Evolutionary conservation across 1,284 basidiomycete genomes (phyloP).

Genomic region (Pseudozyma sp.): DNA sequence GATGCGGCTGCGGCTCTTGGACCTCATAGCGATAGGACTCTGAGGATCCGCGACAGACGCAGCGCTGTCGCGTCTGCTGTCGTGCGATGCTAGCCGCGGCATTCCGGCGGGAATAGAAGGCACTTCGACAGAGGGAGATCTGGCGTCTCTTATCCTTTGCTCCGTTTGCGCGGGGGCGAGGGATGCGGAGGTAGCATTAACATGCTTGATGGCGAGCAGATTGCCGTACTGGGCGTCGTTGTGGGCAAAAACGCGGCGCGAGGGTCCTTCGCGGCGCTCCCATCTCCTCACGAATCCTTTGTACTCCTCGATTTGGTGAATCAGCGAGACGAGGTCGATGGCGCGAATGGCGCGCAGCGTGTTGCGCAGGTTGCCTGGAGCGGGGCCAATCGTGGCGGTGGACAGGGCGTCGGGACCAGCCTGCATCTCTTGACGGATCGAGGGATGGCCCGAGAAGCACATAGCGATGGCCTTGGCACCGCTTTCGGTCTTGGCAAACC

Average conservation of each 20-base stretch:
- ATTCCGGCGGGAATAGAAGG: slow-evolving; percentile 50
- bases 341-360: slow-evolving; percentile 55
- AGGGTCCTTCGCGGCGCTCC: slow-evolving; percentile 59
- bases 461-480: slow-evolving; percentile 52
- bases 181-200: slow-evolving; percentile 2
- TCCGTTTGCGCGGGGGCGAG: slow-evolving; percentile 12
- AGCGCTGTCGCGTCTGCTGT: slow-evolving; percentile 31
- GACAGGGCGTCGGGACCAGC: slow-evolving; percentile 19
- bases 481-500: slow-evolving; percentile 51
- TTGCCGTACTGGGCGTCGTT: slow-evolving; percentile 67
- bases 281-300: slow-evolving; percentile 59
- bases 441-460: slow-evolving; percentile 46
- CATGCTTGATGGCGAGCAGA: slow-evolving; percentile 57
- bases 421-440: slow-evolving; percentile 40
- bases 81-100: slow-evolving; percentile 41
- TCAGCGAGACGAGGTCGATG: slow-evolving; percentile 57
- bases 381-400: slow-evolving; percentile 38
- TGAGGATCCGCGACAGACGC: slow-evolving; percentile 21
- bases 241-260: slow-evolving; percentile 63
- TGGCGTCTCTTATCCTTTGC: slow-evolving; percentile 27
- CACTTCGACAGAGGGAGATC: slow-evolving; percentile 19
- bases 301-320: slow-evolving; percentile 57
- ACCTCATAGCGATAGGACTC: slow-evolving; percentile 27
- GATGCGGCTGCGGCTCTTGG: slow-evolving; percentile 38
- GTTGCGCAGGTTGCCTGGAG: slow-evolving; percentile 48